These are phyloP conservation scores for Rhizopus microsporus DNA, from an alignment of 371 early-diverging fungal genomes.

Conservation along the genomic window DNA sequence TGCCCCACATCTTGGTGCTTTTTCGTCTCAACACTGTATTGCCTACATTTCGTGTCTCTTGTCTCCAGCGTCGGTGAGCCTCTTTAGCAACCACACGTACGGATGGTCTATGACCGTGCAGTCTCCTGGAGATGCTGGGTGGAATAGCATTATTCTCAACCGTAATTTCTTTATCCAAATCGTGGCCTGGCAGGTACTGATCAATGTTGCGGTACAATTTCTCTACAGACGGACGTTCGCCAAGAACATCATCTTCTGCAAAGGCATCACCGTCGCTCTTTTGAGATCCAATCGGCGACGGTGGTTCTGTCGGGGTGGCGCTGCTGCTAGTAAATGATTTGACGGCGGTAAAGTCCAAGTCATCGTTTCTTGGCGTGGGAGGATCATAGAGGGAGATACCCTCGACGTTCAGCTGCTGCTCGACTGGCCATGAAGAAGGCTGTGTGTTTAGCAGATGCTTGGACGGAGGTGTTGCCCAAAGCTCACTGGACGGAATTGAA, in stretches of 20 bases:
- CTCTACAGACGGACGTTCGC: conserved; percentile 68
- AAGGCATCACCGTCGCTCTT: not conserved
- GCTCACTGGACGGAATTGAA: not conserved
- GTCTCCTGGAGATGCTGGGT: conserved; percentile 5
- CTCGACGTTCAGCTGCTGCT: conserved; percentile 6
- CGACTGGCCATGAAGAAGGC: conserved; percentile 12
- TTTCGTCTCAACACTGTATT: conserved; percentile 44
- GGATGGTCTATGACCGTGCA: conserved; percentile 45
- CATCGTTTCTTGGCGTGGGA: conserved; percentile 16
- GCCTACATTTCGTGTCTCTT: conserved; percentile 19
- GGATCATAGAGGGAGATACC: conserved; percentile 25
- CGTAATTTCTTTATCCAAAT: conserved; percentile 64
- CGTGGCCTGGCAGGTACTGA: conserved; percentile 73
- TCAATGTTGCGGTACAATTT: conserved; percentile 68
- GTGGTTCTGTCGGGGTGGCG: conserved; percentile 8
- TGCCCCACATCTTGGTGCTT: conserved; percentile 64
- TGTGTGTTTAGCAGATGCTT: not conserved
- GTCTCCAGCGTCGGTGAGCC: conserved; percentile 43
- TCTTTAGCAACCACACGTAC: conserved; percentile 62
- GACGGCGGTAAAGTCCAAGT: not conserved
- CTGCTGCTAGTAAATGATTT: not conserved
- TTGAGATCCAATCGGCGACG: conserved; percentile 17
- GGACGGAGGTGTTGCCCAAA: conserved; percentile 11
- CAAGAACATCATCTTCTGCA: conserved; percentile 37
- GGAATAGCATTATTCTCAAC: conserved; percentile 1